phyloP scores from a whole-genome alignment of 768 basidiomycete species.

The Tricholoma saponaceum region DNA sequence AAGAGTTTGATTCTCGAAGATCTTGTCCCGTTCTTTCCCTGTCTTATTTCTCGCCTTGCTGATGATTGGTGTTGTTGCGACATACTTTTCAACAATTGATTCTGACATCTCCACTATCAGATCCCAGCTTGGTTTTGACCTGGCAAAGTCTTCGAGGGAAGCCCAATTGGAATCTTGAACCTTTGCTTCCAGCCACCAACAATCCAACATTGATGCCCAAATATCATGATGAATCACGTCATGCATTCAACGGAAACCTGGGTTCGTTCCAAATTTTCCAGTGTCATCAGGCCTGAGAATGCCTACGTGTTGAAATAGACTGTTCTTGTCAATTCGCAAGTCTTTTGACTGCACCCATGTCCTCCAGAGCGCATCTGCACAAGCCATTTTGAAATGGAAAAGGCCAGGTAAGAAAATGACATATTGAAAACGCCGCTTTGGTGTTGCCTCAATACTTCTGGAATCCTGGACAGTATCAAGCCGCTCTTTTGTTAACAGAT shows the following conservation, averaged over 20 bases:
- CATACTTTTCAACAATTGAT: slow-evolving; percentile 8
- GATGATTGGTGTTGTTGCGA: background rate
- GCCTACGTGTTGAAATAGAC: slow-evolving; percentile 7
- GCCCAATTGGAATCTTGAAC: background rate
- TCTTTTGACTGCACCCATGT: slow-evolving; percentile 4
- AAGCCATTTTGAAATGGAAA: slow-evolving; percentile 5
- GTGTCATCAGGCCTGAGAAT: slow-evolving; percentile 21
- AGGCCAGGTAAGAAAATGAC: slow-evolving; percentile 5
- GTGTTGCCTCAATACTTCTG: slow-evolving; percentile 13
- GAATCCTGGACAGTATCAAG: slow-evolving; percentile 6
- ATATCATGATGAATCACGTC: slow-evolving; percentile 19
- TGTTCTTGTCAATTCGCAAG: slow-evolving; percentile 3
- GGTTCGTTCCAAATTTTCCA: slow-evolving; percentile 17
- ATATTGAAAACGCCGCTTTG: slow-evolving; percentile 3
- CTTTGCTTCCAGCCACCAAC: slow-evolving; percentile 20
- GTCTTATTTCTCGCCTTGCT: background rate
- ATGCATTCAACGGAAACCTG: slow-evolving; percentile 26
- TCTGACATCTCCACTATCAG: slow-evolving; percentile 13
- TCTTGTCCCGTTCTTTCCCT: slow-evolving; percentile 12
- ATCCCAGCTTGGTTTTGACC: slow-evolving; percentile 17
- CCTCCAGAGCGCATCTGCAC: slow-evolving; percentile 3
- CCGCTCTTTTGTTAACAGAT: slow-evolving; percentile 17
- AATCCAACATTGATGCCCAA: slow-evolving; percentile 6
- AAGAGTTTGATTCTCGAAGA: slow-evolving; percentile 12
- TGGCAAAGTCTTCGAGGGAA: slow-evolving; percentile 17